A percentile compares a stretch with the other conserved stretches of the same genome.
Conservation (phyloP, 176 grass and related monocot species). For the Zoysia pacifica region DNA sequence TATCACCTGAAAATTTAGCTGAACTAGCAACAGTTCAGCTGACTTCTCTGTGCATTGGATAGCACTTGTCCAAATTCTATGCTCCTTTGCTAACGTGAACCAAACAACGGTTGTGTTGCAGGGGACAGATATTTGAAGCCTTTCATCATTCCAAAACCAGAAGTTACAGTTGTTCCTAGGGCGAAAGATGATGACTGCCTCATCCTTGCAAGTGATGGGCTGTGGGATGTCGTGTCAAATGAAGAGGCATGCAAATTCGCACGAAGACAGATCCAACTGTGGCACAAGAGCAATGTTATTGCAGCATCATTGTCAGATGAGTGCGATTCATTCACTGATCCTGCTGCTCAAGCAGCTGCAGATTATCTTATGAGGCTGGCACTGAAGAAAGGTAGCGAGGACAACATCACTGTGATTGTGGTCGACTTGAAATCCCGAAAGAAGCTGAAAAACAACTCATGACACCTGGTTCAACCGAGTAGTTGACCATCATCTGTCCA, state of each 20-base stretch:
- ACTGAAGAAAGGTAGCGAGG: constrained; percentile 78
- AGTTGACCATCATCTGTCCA: constrained; percentile 24
- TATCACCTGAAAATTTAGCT: constrained; percentile 45
- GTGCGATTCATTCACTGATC: constrained; percentile 52
- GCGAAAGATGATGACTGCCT: constrained; percentile 87
- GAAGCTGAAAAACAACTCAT: constrained; percentile 67
- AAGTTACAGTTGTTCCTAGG: constrained; percentile 67
- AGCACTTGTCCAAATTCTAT: constrained; percentile 34
- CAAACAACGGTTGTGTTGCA: constrained; percentile 33
- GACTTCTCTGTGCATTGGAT: constrained; percentile 39
- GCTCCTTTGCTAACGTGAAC: constrained; percentile 28
- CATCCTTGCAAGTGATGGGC: constrained; percentile 77
- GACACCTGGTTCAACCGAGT: constrained; percentile 36
- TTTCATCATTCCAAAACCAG: constrained; percentile 70
- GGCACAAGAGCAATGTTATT: constrained; percentile 81
- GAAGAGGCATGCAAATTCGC: constrained; percentile 83
- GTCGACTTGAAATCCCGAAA: constrained; percentile 80
- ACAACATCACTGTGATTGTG: constrained; percentile 81
- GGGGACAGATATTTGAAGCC: constrained; percentile 84
- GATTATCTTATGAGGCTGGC: constrained; percentile 67
- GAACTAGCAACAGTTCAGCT: constrained; percentile 31
- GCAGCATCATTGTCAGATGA: constrained; percentile 31
- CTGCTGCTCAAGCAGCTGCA: constrained; percentile 71
- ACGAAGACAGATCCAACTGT: constrained; percentile 65
- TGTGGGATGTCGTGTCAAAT: constrained; percentile 81